phyloP scores from a whole-genome alignment of 352 stramenopile genomes.

The Globisporangium alternatum region DNA sequence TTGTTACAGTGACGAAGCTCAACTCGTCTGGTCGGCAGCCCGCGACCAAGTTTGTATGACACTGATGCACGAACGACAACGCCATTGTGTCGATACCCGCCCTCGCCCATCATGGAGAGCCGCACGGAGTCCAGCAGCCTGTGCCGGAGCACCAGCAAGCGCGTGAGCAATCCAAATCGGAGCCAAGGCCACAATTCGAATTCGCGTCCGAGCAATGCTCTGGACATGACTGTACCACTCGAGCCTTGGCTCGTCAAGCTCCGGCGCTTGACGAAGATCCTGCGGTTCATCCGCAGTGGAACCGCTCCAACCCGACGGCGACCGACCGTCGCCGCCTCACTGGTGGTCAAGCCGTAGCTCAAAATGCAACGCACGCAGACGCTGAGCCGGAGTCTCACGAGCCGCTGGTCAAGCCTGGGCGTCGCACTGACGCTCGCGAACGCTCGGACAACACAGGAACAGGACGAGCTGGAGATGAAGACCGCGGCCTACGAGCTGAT shows the following conservation, averaged over 20 bases:
- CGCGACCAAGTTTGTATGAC: neutral
- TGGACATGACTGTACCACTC: neutral
- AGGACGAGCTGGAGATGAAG: conserved; percentile 7
- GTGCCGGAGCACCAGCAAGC: neutral
- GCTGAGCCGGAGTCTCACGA: neutral
- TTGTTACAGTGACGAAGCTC: too few species aligned
- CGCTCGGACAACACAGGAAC: neutral
- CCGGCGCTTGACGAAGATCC: neutral
- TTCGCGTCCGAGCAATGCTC: neutral
- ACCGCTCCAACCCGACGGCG: neutral
- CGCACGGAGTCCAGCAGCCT: neutral
- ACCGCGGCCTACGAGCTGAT: conserved; percentile 10
- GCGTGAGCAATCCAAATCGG: neutral
- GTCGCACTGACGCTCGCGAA: neutral
- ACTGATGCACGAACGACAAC: neutral
- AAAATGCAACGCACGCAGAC: conserved; percentile 4
- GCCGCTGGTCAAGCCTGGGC: neutral
- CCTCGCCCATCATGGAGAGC: neutral
- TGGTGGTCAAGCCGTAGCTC: neutral
- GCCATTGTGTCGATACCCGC: neutral
- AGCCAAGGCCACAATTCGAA: neutral
- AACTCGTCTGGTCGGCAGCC: too few species aligned
- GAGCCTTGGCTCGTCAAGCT: neutral
- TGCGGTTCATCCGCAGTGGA: neutral
- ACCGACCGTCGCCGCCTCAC: neutral